Conservation (phyloP, 164 flowering plant species). For the Brasenia schreberi region DNA sequence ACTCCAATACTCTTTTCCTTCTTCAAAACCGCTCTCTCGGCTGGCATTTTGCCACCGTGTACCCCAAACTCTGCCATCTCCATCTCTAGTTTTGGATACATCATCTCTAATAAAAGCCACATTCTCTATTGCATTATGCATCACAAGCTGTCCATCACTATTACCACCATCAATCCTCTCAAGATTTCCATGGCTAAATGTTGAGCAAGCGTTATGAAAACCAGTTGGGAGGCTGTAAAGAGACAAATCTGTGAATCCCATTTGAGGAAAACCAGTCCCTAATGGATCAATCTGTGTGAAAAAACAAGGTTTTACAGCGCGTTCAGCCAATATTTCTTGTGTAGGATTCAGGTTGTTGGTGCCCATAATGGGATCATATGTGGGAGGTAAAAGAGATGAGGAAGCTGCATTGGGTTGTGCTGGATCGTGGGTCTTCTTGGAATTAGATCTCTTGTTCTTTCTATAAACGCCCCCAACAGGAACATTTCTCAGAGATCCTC, state of each 20-base stretch:
- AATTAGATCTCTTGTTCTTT: not conserved
- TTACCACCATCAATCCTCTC: not conserved
- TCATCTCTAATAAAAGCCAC: not conserved
- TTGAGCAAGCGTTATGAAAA: not conserved
- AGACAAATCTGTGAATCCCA: not conserved
- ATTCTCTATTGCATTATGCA: not conserved
- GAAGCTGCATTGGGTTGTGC: not conserved
- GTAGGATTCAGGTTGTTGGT: not conserved
- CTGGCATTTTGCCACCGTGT: not conserved
- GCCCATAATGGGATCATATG: not conserved
- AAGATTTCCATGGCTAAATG: not conserved
- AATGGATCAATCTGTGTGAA: not conserved
- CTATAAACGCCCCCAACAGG: not conserved
- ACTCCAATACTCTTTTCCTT: not conserved
- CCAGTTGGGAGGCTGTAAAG: not conserved
- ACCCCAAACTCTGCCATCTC: not conserved
- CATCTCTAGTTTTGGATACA: not conserved
- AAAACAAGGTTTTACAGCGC: not conserved
- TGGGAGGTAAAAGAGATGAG: not conserved
- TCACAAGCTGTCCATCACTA: not conserved
- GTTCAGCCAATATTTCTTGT: not conserved
- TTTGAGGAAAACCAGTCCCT: not conserved
- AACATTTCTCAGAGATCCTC: not conserved
- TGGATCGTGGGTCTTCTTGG: not conserved
- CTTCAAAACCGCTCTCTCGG: not conserved